A percentile compares a stretch with the other conserved stretches of the same genome.
These are phyloP conservation scores for Groenewaldozyma auringiensis DNA, from an alignment of 1,139 yeast species.

Conservation along the genomic window DNA sequence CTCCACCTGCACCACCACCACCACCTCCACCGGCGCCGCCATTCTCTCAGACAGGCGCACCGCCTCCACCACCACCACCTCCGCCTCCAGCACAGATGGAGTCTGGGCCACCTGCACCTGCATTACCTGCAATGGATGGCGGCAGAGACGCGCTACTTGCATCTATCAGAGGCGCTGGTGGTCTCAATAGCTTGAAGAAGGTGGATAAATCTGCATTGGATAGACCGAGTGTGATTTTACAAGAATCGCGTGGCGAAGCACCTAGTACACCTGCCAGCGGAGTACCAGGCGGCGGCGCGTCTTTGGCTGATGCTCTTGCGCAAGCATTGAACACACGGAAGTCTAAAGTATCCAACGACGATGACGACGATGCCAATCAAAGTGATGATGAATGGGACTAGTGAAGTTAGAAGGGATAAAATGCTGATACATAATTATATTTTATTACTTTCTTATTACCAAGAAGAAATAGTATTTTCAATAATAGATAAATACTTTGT, in stretches of 20 bases:
- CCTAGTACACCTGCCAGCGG: conserved; percentile 31
- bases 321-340: conserved; percentile 79
- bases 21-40: conserved; percentile 26
- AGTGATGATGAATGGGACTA: conserved; percentile 52
- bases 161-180: conserved; percentile 78
- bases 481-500: neutral
- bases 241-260: conserved; percentile 61
- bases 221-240: conserved; percentile 61
- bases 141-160: conserved; percentile 80
- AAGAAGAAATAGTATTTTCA: neutral
- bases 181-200: conserved; percentile 57
- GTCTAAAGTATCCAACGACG: conserved; percentile 73
- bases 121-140: conserved; percentile 39
- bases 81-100: conserved; percentile 37
- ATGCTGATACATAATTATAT: neutral
- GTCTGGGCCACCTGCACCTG: conserved; percentile 34
- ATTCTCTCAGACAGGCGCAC: conserved; percentile 18
- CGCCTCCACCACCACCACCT: conserved; percentile 29
- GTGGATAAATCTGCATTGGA: conserved; percentile 82
- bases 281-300: conserved; percentile 70
- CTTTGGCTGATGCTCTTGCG: conserved; percentile 81
- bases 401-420: conserved; percentile 2
- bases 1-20: conserved; percentile 24
- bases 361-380: conserved; percentile 55
- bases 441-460: neutral